Evolutionary conservation across 1,284 basidiomycete genomes (phyloP).

Genomic region (Ustilago lituana): DNA sequence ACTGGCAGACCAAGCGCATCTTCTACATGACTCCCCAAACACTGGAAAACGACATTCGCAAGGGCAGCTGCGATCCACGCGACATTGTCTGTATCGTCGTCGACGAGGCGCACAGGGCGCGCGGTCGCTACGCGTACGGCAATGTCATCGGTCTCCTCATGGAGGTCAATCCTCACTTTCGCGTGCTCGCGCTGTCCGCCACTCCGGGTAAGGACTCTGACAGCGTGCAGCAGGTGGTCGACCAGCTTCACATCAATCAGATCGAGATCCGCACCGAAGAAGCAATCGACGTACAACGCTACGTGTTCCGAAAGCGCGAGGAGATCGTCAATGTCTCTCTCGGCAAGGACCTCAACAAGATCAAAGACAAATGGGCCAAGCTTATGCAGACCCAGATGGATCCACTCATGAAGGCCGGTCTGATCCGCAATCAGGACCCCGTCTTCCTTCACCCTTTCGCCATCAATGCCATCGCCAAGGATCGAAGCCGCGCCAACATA

Average conservation of each 20-base stretch:
- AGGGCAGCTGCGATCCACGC: slow-evolving; percentile 78
- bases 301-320: slow-evolving; percentile 81
- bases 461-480: slow-evolving; percentile 39
- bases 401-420: slow-evolving; percentile 49
- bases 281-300: slow-evolving; percentile 85
- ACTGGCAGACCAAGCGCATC: slow-evolving; percentile 85
- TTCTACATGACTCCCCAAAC: slow-evolving; percentile 99
- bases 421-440: slow-evolving; percentile 53
- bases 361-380: slow-evolving; percentile 64
- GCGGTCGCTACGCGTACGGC: slow-evolving; percentile 91
- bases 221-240: slow-evolving; percentile 88
- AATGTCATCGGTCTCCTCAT: slow-evolving; percentile 89
- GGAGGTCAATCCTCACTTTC: slow-evolving; percentile 91
- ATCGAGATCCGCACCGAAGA: slow-evolving; percentile 95
- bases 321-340: slow-evolving; percentile 58
- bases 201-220: slow-evolving; percentile 90
- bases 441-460: slow-evolving; percentile 56
- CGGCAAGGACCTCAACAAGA: slow-evolving; percentile 48
- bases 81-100: slow-evolving; percentile 85
- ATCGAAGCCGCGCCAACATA: slow-evolving; percentile 23
- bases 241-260: slow-evolving; percentile 92
- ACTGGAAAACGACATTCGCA: slow-evolving; percentile 84
- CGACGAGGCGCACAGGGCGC: slow-evolving; percentile 95
- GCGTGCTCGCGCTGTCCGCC: slow-evolving; percentile 91
- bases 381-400: slow-evolving; percentile 65